Base-by-base conservation (phyloP, 495 filamentous ascomycete genomes). In the Neurospora sp. region DNA sequence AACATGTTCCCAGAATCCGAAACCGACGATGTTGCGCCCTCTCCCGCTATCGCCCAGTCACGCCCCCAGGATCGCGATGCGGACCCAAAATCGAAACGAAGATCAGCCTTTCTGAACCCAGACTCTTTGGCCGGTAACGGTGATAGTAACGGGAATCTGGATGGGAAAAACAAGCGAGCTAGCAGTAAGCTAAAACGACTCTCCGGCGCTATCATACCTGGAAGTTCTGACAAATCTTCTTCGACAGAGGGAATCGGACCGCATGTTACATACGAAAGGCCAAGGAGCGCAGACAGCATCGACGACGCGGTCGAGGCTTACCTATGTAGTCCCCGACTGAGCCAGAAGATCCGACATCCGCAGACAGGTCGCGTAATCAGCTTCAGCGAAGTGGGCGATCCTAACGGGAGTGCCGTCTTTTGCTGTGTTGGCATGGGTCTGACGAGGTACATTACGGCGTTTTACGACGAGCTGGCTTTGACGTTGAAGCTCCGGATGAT, bases 381-480 rank as follows among this genome's bases (percentile, higher is more conserved):
- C 23, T 99, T 97, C 81, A 97, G 95, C 0, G 96, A 99, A 82
- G 96, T 99, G 23, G 96, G 96, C 27, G 93, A 98, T 78, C 92
- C 94, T 0, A 89, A 93, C 70, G 96, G 96, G 11, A 94, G 91
- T 78, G 95, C 94, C 9, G 93, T 99, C 31, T 93, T 99, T 62
- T 95, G 94, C 81, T 99, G 96, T 80, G 93, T 99, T 11, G 96
- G 96, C 39, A 99, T 99, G 96, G 96, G 96, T 1, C 80, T 99
- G 72, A 99, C 96, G 7, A 90, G 96, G 79, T 98, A 97, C 79
- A 90, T 99, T 71, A 97, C 92, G 75, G 94, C 94, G 6, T 99
- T 99, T 77, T 99, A 99, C 77, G 96, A 99, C 80, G 95, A 99
- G 79, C 86, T 99, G 73, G 96, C 96, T 18, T 84, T 92, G 75